These are phyloP conservation scores for Plenodomus tracheiphilus DNA, from an alignment of 2,329 filamentous ascomycete species.

Conservation along the genomic window DNA sequence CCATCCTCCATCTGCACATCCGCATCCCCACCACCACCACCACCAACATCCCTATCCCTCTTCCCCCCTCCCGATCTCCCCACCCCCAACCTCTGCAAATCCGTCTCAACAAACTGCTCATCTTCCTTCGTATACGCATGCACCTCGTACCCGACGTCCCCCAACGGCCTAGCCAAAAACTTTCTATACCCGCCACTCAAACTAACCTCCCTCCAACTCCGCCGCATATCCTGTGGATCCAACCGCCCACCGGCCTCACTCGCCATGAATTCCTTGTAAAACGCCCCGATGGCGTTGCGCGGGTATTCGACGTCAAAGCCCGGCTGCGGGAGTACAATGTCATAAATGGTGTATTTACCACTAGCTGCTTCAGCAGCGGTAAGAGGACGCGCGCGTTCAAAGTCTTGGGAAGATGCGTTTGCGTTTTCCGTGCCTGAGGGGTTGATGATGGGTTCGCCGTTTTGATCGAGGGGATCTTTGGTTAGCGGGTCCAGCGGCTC, in stretches of 20 bases:
- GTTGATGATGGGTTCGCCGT: slow-evolving; percentile 68
- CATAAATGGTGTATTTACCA: slow-evolving; percentile 78
- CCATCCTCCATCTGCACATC: slow-evolving; percentile 21
- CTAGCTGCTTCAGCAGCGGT: slow-evolving; percentile 76
- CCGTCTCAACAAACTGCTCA: slow-evolving; percentile 87
- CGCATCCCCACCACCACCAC: neutral
- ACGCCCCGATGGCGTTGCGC: slow-evolving; percentile 77
- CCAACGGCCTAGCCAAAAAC: slow-evolving; percentile 71
- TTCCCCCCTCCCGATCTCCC: slow-evolving; percentile 42
- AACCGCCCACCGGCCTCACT: slow-evolving; percentile 75
- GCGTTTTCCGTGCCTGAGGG: slow-evolving; percentile 62
- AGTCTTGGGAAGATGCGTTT: slow-evolving; percentile 58
- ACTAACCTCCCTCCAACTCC: slow-evolving; percentile 83
- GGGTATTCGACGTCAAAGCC: slow-evolving; percentile 91
- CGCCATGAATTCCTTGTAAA: slow-evolving; percentile 85
- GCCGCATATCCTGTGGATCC: slow-evolving; percentile 84
- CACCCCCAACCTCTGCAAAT: slow-evolving; percentile 68
- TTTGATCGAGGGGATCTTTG: slow-evolving; percentile 54
- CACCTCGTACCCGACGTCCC: slow-evolving; percentile 67
- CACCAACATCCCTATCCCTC: slow-evolving; percentile 23
- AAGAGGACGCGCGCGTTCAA: slow-evolving; percentile 72
- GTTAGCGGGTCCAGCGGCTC: slow-evolving; percentile 24
- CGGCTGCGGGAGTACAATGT: slow-evolving; percentile 88
- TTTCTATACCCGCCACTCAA: slow-evolving; percentile 88
- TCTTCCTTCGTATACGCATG: slow-evolving; percentile 69